These are phyloP conservation scores for Nicotiana sylvestris DNA, from an alignment of 257 asterid species.

Conservation along the genomic window DNA sequence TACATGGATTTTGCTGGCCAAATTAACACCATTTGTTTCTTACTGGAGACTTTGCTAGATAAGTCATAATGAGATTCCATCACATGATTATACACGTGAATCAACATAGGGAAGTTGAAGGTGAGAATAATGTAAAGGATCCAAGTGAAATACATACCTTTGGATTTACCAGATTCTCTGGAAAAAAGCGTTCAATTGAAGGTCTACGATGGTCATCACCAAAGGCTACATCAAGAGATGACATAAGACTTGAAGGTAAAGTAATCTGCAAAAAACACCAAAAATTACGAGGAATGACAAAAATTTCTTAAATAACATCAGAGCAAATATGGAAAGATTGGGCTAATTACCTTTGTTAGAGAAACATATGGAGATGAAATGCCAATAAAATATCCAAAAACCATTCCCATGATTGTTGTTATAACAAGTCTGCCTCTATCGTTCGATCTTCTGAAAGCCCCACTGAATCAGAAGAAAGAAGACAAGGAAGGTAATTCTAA, in stretches of 20 bases:
- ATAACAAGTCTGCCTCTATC: constrained; percentile 62
- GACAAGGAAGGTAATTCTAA: not conserved
- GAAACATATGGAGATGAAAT: constrained; percentile 82
- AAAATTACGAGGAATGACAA: constrained; percentile 7
- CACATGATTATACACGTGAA: not conserved
- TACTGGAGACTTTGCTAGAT: not conserved
- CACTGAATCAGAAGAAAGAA: constrained; percentile 48
- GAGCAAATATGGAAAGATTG: not conserved
- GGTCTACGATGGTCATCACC: constrained; percentile 16
- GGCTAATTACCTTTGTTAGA: constrained; percentile 54
- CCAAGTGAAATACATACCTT: constrained; percentile 11
- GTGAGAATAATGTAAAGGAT: not conserved
- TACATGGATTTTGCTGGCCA: not conserved
- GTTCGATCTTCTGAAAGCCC: constrained; percentile 59
- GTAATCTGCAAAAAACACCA: constrained; percentile 50
- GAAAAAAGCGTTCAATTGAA: not conserved
- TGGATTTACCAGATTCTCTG: constrained; percentile 11
- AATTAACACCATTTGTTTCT: not conserved
- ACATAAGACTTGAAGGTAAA: constrained; percentile 62
- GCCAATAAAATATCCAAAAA: constrained; percentile 84
- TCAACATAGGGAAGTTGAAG: not conserved
- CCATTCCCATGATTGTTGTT: constrained; percentile 79
- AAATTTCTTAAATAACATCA: not conserved
- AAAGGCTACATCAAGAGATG: constrained; percentile 8
- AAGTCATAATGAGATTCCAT: not conserved